Percentiles rank a stretch among this genome's conserved stretches.
Evolutionary conservation across 768 basidiomycete species (phyloP).

Genomic region (Suillus subaureus): DNA sequence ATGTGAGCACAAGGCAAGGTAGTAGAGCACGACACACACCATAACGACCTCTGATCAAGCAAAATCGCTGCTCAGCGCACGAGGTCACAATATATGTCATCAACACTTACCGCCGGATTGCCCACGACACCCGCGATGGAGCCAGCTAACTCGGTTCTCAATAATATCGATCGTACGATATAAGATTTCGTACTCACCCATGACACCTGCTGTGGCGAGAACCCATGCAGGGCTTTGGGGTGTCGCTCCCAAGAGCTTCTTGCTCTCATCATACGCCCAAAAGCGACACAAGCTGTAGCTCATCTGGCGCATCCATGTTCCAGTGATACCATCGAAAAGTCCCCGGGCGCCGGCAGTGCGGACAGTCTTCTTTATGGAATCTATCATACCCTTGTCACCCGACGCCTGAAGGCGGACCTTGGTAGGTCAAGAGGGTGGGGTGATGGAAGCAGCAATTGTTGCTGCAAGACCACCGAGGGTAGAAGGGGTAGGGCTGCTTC

Average conservation of each 20-base stretch:
- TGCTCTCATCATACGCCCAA: conserved; percentile 92
- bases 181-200: conserved; percentile 58
- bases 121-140: conserved; percentile 87
- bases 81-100: neutral
- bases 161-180: neutral
- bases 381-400: conserved; percentile 89
- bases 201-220: conserved; percentile 78
- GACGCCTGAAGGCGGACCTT: conserved; percentile 92
- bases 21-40: conserved; percentile 35
- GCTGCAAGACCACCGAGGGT: conserved; percentile 87
- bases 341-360: conserved; percentile 73
- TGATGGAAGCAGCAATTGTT: conserved; percentile 86
- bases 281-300: conserved; percentile 91
- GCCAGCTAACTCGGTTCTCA: conserved; percentile 54
- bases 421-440: conserved; percentile 84
- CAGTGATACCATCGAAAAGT: conserved; percentile 83
- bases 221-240: conserved; percentile 76
- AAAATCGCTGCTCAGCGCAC: neutral
- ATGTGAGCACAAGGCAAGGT: conserved; percentile 9
- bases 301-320: conserved; percentile 92
- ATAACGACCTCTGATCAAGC: conserved; percentile 67
- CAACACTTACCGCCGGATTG: conserved; percentile 68
- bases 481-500: conserved; percentile 84
- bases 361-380: conserved; percentile 81
- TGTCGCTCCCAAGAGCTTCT: conserved; percentile 75